A percentile compares a stretch with the other conserved stretches of the same genome.
Evolutionary conservation across 306 rosid genomes (phyloP).

Genomic region (Senna siamea): DNA sequence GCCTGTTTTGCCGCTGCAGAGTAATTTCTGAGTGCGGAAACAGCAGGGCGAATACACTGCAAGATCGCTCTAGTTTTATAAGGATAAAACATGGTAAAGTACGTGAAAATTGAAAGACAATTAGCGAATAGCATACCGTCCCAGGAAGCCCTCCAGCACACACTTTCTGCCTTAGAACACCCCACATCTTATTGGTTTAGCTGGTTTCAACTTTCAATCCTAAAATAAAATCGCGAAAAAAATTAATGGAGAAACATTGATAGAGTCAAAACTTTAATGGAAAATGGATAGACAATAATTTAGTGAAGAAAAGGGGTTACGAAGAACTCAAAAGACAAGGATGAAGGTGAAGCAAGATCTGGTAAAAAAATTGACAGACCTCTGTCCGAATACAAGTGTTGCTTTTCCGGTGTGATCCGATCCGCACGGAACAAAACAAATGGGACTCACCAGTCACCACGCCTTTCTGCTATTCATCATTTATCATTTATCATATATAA

Average conservation of each 20-base stretch:
- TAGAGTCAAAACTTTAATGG: neutral
- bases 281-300: neutral
- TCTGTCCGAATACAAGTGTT: neutral
- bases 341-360: conserved; percentile 15
- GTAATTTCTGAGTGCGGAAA: conserved; percentile 60
- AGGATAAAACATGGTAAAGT: neutral
- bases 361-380: neutral
- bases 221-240: neutral
- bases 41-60: conserved; percentile 69
- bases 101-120: neutral
- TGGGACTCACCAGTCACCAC: neutral
- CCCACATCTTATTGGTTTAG: conserved; percentile 60
- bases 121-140: conserved; percentile 33
- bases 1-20: conserved; percentile 82
- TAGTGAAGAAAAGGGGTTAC: neutral
- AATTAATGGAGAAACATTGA: neutral
- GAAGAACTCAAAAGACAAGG: neutral
- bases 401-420: neutral
- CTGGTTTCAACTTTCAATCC: neutral
- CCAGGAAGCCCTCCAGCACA: conserved; percentile 51
- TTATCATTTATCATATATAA: no score
- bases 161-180: conserved; percentile 62
- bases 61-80: conserved; percentile 38
- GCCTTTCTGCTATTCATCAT: neutral
- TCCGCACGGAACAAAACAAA: neutral